Conservation (phyloP, 345 rosid genomes). For the Limnanthes douglasii region DNA sequence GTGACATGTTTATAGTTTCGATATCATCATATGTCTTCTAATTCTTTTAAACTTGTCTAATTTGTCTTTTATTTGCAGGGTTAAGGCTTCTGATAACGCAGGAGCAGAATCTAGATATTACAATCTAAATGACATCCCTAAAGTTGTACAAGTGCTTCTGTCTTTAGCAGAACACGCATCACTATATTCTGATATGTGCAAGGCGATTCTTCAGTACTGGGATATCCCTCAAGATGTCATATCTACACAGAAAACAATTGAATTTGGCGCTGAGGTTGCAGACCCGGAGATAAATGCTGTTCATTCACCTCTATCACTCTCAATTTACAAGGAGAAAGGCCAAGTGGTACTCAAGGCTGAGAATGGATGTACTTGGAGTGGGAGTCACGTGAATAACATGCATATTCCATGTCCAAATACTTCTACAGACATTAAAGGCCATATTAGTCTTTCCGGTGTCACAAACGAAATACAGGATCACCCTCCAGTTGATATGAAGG, state of each 20-base stretch:
- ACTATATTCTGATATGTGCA: conserved; percentile 38
- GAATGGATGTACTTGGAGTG: conserved; percentile 15
- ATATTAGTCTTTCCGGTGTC: conserved; percentile 5
- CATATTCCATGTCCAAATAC: conserved; percentile 10
- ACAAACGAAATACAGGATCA: too few species aligned
- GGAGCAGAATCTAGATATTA: conserved; percentile 46
- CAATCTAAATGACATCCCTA: conserved; percentile 50
- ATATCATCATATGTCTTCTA: conserved; percentile 5
- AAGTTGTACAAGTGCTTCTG: conserved; percentile 39
- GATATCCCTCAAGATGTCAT: conserved; percentile 29
- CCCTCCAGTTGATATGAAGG: conserved; percentile 10
- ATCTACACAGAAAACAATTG: conserved; percentile 14
- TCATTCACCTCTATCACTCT: conserved; percentile 5
- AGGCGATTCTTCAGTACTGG: conserved; percentile 58
- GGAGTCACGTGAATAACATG: conserved; percentile 4
- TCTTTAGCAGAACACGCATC: conserved; percentile 33
- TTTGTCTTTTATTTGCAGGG: conserved; percentile 26
- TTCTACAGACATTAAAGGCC: conserved; percentile 6
- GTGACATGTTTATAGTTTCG: too few species aligned
- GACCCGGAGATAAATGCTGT: conserved; percentile 14
- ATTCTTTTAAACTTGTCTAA: conserved; percentile 2
- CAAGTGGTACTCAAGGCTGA: conserved; percentile 17
- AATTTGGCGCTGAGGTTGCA: conserved; percentile 15
- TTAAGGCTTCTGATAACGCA: conserved; percentile 21
- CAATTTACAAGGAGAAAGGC: conserved; percentile 11